phyloP scores from a whole-genome alignment of 2,329 filamentous ascomycete genomes.

The Penicillium sp. region DNA sequence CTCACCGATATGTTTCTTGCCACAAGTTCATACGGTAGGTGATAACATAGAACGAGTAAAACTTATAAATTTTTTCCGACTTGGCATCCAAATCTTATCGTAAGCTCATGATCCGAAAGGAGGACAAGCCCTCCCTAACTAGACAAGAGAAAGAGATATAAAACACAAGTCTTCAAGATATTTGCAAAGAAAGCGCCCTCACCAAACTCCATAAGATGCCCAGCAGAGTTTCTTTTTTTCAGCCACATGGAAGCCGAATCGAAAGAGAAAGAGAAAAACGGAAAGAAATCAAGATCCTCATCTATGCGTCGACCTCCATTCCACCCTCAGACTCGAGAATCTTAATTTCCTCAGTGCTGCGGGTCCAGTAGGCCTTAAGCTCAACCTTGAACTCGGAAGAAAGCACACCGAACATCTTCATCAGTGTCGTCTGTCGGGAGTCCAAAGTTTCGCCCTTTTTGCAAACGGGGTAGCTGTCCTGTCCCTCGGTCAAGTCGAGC shows the following conservation, averaged over 20 bases:
- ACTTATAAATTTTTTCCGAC: conserved; percentile 25
- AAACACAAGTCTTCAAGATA: conserved; percentile 22
- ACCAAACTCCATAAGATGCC: conserved; percentile 42
- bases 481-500: conserved; percentile 56
- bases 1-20: not conserved
- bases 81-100: conserved; percentile 34
- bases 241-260: conserved; percentile 16
- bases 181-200: conserved; percentile 32
- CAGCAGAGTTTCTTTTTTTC: conserved; percentile 32
- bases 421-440: conserved; percentile 84
- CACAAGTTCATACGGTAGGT: not conserved
- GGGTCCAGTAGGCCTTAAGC: conserved; percentile 65
- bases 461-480: conserved; percentile 72
- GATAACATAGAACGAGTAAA: not conserved
- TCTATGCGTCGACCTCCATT: conserved; percentile 46
- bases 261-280: conserved; percentile 17
- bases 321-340: conserved; percentile 37
- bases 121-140: conserved; percentile 15
- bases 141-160: conserved; percentile 20
- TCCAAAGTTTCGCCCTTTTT: conserved; percentile 82
- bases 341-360: conserved; percentile 42
- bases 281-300: conserved; percentile 16
- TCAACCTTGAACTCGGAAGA: conserved; percentile 87
- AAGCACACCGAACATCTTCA: conserved; percentile 92
- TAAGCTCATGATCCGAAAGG: conserved; percentile 34